phyloP scores from a whole-genome alignment of 495 filamentous ascomycete genomes.

The Penicillium robsamsonii region DNA sequence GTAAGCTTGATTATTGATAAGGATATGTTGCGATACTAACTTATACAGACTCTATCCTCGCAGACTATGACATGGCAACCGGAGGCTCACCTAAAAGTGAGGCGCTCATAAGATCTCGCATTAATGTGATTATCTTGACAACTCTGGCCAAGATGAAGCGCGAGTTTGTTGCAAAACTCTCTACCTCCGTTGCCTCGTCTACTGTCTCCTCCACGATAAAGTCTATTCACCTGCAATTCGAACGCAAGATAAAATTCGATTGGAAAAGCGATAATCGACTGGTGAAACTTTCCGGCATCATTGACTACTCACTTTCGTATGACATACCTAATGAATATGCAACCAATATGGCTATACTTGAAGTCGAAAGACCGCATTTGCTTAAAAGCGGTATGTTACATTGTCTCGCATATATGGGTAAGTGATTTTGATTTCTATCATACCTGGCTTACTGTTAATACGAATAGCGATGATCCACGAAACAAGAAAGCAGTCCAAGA shows the following conservation, averaged over 20 bases:
- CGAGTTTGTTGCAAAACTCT: not conserved
- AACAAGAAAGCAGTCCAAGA: not conserved
- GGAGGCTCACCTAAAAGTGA: not conserved
- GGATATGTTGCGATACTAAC: not conserved
- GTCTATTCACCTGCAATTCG: not conserved
- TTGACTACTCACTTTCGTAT: not conserved
- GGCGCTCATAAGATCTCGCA: not conserved
- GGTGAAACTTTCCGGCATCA: not conserved
- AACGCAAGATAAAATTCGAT: not conserved
- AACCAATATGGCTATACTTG: not conserved
- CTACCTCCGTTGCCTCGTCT: not conserved
- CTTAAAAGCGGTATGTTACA: not conserved
- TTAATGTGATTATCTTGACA: not conserved
- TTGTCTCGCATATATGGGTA: not conserved
- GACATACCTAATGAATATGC: not conserved
- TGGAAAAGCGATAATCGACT: not conserved
- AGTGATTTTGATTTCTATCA: not conserved
- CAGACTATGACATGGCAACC: not conserved
- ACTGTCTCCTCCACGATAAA: not conserved
- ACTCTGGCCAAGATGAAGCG: not conserved
- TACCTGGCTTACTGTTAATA: not conserved
- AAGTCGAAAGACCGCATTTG: not conserved
- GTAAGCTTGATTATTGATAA: not conserved
- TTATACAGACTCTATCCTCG: not conserved
- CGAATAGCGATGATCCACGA: not conserved